Base-by-base conservation (phyloP, 148 eudicot species). In the Spergularia bocconei region DNA sequence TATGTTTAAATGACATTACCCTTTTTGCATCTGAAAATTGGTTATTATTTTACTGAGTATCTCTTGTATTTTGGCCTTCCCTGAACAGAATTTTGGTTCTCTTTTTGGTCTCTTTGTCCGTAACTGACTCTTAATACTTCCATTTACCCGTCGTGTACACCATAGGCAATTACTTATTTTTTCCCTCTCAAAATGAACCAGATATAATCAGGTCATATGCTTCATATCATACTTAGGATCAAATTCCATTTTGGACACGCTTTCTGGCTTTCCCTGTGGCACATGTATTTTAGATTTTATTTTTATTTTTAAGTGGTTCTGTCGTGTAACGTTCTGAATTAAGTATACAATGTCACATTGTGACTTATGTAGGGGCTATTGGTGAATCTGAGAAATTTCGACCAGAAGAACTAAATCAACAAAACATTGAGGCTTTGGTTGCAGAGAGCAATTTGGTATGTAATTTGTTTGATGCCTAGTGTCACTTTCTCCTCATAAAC, bases 351-450 rank as follows among this genome's bases (percentile, higher is more conserved):
- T 47, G 61, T 69, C 58, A 29, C 36, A 29, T 29, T 29, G 36
- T 29, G 36, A 69, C 73, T 47, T 25, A 39, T 73, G 76, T 67
- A 94, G 98, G 79, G 65, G 90, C 86, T 85, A 79, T 95, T 66
- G 88, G 87, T 70, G 91, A 89, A 52, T 82, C 93, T 62, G 98
- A 95, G 77, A 85, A 91, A 74, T 90, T 95, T 60, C 96, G 96
- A 56, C 98, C 98, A 14, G 98, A 95, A 85, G 98, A 95, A 84
- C 63, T 95, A 77, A 95, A 95, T 82, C 98, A 95, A 80, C 98
- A 95, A 77, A 95, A 95, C 78, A 95, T 95, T 48, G 98, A 95
- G 85, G 98, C 98, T 82, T 88, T 95, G 83, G 98, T 95, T 83
- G 97, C 98, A 70, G 98, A 92, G 80, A 90, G 92, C 77, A 92